These are phyloP conservation scores for Penicillium aurantiogriseum DNA, from an alignment of 2,329 filamentous ascomycete genomes.

Conservation along the genomic window DNA sequence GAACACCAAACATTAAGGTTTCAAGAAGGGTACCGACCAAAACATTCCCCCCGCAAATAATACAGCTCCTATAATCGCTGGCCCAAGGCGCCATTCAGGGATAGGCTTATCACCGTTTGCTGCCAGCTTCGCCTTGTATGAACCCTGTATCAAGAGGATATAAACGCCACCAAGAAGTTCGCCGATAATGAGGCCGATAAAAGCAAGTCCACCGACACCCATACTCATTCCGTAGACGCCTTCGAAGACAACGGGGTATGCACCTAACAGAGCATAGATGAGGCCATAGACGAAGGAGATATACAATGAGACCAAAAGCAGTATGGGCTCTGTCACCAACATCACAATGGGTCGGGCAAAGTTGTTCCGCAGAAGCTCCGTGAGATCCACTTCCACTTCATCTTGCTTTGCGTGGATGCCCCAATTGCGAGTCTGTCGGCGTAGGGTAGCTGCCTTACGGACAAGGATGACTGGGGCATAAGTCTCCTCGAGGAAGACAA, in stretches of 20 bases:
- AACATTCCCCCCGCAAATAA: constrained; percentile 63
- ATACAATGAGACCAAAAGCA: constrained; percentile 34
- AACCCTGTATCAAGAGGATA: constrained; percentile 63
- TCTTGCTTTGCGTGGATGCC: constrained; percentile 56
- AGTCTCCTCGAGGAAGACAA: constrained; percentile 51
- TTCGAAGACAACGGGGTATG: constrained; percentile 38
- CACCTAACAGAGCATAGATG: constrained; percentile 34
- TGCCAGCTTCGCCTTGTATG: constrained; percentile 66
- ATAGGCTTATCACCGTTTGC: constrained; percentile 61
- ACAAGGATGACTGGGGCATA: constrained; percentile 55
- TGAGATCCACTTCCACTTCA: constrained; percentile 50
- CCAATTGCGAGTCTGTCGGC: constrained; percentile 56
- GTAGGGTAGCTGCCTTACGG: constrained; percentile 51
- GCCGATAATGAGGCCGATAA: constrained; percentile 78
- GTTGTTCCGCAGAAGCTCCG: constrained; percentile 47
- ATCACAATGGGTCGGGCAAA: constrained; percentile 42
- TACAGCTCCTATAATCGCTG: constrained; percentile 53
- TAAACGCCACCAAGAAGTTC: constrained; percentile 65
- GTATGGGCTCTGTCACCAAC: constrained; percentile 39
- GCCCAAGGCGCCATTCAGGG: constrained; percentile 57
- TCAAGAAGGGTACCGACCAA: constrained; percentile 46
- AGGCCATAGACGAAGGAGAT: constrained; percentile 35
- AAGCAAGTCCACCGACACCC: constrained; percentile 74
- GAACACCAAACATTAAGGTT: background rate
- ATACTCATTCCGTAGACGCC: constrained; percentile 53